phyloP scores from a whole-genome alignment of 2,329 filamentous ascomycete genomes.

The Trichoderma arundinaceum region DNA sequence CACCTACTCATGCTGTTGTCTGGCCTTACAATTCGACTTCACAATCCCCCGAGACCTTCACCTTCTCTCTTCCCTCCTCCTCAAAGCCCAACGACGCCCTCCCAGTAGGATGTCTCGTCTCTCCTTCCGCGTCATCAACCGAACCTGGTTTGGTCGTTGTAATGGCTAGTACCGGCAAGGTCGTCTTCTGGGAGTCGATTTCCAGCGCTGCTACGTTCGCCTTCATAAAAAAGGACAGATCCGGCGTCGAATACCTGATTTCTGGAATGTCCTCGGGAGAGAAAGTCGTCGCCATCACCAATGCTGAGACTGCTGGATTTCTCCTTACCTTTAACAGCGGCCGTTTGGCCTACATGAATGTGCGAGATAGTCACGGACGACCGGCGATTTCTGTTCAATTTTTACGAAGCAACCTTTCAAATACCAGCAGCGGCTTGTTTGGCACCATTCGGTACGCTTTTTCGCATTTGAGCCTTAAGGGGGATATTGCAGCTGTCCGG shows the following conservation, averaged over 20 bases:
- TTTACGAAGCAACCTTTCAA: conserved; percentile 66
- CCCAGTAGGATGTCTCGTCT: conserved; percentile 82
- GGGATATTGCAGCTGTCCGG: conserved; percentile 80
- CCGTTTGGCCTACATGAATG: conserved; percentile 81
- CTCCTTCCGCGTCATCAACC: conserved; percentile 74
- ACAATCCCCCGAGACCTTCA: conserved; percentile 75
- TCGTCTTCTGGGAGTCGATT: conserved; percentile 95
- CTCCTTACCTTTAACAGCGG: conserved; percentile 85
- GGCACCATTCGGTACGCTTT: conserved; percentile 81
- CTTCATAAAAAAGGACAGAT: conserved; percentile 80
- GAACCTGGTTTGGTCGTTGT: conserved; percentile 88
- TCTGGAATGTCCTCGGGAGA: conserved; percentile 80
- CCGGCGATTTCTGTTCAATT: conserved; percentile 80
- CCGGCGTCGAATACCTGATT: conserved; percentile 77
- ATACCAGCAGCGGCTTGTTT: conserved; percentile 70
- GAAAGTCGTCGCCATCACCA: conserved; percentile 75
- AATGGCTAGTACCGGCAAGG: conserved; percentile 80
- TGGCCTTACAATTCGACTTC: conserved; percentile 84
- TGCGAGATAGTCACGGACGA: conserved; percentile 86
- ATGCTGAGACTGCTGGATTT: conserved; percentile 85
- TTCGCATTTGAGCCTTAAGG: conserved; percentile 70
- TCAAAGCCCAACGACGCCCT: conserved; percentile 72
- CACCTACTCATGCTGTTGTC: conserved; percentile 79
- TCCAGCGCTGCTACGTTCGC: conserved; percentile 85
- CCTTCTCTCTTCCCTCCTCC: conserved; percentile 77